These are phyloP conservation scores for Rhodotorula mucilaginosa DNA, from an alignment of 1,284 basidiomycete species.

Conservation along the genomic window DNA sequence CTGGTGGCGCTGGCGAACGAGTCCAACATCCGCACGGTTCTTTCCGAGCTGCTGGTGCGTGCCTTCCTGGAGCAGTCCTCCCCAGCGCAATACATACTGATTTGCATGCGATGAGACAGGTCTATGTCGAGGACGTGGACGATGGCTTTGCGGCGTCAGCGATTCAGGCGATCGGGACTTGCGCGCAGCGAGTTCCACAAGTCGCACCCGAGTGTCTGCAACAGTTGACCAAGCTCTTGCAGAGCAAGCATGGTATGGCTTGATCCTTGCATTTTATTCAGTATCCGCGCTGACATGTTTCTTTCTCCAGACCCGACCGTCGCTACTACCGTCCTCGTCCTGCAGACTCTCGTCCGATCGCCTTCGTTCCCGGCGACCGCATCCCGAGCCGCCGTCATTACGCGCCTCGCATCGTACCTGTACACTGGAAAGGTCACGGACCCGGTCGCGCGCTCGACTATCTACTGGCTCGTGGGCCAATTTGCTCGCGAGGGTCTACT, in stretches of 20 bases:
- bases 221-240: constrained; percentile 71
- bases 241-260: constrained; percentile 61
- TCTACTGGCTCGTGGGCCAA: constrained; percentile 87
- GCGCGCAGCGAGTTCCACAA: constrained; percentile 65
- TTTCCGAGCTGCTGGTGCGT: constrained; percentile 76
- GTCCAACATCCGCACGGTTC: constrained; percentile 66
- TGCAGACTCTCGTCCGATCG: constrained; percentile 74
- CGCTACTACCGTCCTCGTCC: constrained; percentile 72
- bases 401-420: constrained; percentile 69
- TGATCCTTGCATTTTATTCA: background rate
- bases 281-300: constrained; percentile 1
- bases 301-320: constrained; percentile 62
- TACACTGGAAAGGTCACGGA: constrained; percentile 69
- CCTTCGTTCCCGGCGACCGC: constrained; percentile 38
- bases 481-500: constrained; percentile 56
- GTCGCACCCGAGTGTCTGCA: constrained; percentile 68
- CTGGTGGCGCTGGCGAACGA: constrained; percentile 63
- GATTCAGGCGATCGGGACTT: constrained; percentile 72
- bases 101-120: constrained; percentile 52
- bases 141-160: constrained; percentile 68
- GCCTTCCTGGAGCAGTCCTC: too few species aligned
- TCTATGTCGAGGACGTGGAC: constrained; percentile 66
- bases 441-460: constrained; percentile 73
- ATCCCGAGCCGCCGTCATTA: constrained; percentile 51
- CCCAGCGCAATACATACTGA: background rate